A percentile compares a stretch with the other conserved stretches of the same genome.
phyloP scores from a whole-genome alignment of 1,284 basidiomycete genomes.

The Pseudozyma sp. region DNA sequence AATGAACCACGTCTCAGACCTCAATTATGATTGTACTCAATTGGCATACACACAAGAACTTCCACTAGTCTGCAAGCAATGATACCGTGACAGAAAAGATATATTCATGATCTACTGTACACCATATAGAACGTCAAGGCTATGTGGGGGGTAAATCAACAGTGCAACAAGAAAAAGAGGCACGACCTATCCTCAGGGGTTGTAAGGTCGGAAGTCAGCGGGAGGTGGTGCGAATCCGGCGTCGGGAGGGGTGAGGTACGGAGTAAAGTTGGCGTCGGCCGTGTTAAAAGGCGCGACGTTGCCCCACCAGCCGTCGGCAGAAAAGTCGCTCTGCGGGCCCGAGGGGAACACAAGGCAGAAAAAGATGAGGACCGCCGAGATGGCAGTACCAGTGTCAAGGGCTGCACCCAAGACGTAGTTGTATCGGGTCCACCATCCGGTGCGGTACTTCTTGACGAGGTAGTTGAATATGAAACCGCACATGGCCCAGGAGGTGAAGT shows the following conservation, averaged over 20 bases:
- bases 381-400: conserved; percentile 68
- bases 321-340: conserved; percentile 39
- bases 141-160: too few relatives aligned
- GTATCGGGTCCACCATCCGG: conserved; percentile 70
- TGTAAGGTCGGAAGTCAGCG: conserved; percentile 32
- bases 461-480: conserved; percentile 72
- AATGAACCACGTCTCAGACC: too few relatives aligned
- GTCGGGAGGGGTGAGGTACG: conserved; percentile 23
- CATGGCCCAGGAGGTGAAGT: conserved; percentile 66
- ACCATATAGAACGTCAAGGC: too few relatives aligned
- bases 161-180: conserved; percentile 7
- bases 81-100: too few relatives aligned
- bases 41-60: too few relatives aligned
- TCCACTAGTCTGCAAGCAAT: too few relatives aligned
- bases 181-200: not conserved
- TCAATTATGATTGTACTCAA: too few relatives aligned
- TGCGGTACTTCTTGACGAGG: conserved; percentile 60
- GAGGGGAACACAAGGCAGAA: conserved; percentile 49
- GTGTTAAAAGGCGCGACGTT: conserved; percentile 60
- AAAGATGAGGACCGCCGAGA: conserved; percentile 56
- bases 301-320: conserved; percentile 55
- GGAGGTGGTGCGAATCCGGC: conserved; percentile 35
- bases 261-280: conserved; percentile 24
- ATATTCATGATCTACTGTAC: too few relatives aligned
- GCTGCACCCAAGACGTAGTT: conserved; percentile 69